Conservation (phyloP, 176 grass and related monocot species). For the Cocos nucifera region DNA sequence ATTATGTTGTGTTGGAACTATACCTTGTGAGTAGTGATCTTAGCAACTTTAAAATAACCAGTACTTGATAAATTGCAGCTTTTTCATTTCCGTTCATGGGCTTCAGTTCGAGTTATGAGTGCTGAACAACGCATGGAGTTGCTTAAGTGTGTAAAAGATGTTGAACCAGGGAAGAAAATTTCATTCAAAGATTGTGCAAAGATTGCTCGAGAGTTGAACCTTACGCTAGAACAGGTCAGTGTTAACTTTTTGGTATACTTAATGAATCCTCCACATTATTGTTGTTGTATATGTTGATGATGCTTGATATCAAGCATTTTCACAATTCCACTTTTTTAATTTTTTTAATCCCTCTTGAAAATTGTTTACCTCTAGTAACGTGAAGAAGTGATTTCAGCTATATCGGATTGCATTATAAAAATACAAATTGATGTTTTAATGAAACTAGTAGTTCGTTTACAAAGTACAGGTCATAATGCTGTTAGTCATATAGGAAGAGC, state of each 20-base stretch:
- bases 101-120: conserved; percentile 83
- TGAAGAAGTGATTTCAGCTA: no score
- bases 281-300: no score
- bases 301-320: no score
- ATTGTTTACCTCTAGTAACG: no score
- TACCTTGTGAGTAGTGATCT: conserved; percentile 1
- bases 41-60: conserved; percentile 18
- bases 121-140: conserved; percentile 66
- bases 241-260: not conserved
- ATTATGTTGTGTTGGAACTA: not conserved
- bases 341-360: no score
- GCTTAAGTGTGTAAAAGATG: conserved; percentile 41
- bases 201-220: conserved; percentile 82
- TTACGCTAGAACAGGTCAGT: conserved; percentile 78
- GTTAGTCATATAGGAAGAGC: no score
- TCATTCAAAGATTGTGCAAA: conserved; percentile 66
- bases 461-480: no score
- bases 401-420: no score
- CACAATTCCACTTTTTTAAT: no score
- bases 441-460: no score
- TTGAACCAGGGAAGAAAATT: conserved; percentile 54
- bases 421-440: no score
- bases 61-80: conserved; percentile 35
- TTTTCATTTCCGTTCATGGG: conserved; percentile 67
- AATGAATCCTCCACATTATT: not conserved